Conservation (phyloP, 2,329 filamentous ascomycete genomes). For the Alternaria panax region DNA sequence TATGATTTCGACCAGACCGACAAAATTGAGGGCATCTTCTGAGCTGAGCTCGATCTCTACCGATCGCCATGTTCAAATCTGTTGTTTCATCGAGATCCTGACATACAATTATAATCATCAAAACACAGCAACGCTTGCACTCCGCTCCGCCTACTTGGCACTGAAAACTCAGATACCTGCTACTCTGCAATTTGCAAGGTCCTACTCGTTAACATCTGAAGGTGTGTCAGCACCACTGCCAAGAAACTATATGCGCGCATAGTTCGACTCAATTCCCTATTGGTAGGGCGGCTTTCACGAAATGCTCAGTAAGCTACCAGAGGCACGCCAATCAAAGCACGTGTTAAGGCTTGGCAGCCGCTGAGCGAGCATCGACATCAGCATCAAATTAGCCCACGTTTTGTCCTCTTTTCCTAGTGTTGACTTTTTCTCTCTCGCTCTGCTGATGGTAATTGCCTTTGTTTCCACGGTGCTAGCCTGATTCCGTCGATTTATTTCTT, state of each 20-base stretch:
- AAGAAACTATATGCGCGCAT: constrained; percentile 2
- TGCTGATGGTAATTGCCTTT: constrained; percentile 6
- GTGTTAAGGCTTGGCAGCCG: constrained; percentile 15
- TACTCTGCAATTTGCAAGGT: neutral
- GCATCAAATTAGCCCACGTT: constrained; percentile 13
- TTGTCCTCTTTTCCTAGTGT: constrained; percentile 1
- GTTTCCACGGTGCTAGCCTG: neutral
- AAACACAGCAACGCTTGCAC: neutral
- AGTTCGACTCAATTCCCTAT: neutral
- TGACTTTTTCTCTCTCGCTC: constrained; percentile 4
- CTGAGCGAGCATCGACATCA: constrained; percentile 12
- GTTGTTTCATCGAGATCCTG: neutral
- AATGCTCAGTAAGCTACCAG: constrained; percentile 28
- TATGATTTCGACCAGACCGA: constrained; percentile 66
- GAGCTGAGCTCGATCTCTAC: neutral
- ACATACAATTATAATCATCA: neutral
- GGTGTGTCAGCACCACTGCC: constrained; percentile 15
- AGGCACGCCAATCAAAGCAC: constrained; percentile 20
- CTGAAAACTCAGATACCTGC: neutral
- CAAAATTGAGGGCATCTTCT: constrained; percentile 37
- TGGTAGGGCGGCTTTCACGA: constrained; percentile 14
- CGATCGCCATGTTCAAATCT: neutral
- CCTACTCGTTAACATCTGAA: neutral
- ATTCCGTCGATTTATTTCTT: neutral
- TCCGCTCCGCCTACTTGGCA: constrained; percentile 12